Evolutionary conservation across 1,284 basidiomycete species (phyloP).

Genomic region (Ustilago lituana): DNA sequence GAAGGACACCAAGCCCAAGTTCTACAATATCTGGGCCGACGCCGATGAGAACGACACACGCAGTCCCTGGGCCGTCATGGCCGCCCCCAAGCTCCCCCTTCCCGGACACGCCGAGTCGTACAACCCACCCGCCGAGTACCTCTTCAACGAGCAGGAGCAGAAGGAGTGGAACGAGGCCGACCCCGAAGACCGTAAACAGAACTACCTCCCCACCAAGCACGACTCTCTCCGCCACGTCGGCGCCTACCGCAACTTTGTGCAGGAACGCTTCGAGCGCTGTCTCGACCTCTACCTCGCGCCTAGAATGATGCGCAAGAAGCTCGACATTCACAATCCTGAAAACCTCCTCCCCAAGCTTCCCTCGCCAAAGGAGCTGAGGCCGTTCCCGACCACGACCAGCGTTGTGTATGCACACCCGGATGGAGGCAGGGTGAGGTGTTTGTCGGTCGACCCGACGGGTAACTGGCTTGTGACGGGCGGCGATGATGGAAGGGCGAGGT

Average conservation of each 20-base stretch:
- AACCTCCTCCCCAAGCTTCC: conserved; percentile 95
- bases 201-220: conserved; percentile 90
- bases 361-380: conserved; percentile 86
- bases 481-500: conserved; percentile 83
- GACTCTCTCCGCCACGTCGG: conserved; percentile 86
- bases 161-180: conserved; percentile 86
- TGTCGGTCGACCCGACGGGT: conserved; percentile 86
- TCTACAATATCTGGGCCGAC: conserved; percentile 89
- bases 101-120: conserved; percentile 95
- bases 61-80: conserved; percentile 70
- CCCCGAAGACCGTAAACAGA: conserved; percentile 87
- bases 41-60: conserved; percentile 69
- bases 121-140: conserved; percentile 96
- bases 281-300: conserved; percentile 97
- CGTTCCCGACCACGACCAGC: conserved; percentile 89
- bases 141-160: conserved; percentile 86
- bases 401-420: conserved; percentile 78
- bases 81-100: conserved; percentile 89
- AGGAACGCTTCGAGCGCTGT: conserved; percentile 92
- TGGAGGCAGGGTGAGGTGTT: conserved; percentile 76
- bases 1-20: conserved; percentile 75
- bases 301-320: conserved; percentile 72
- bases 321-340: conserved; percentile 73
- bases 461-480: conserved; percentile 92
- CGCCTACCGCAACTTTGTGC: conserved; percentile 89